Evolutionary conservation across 2,329 filamentous ascomycete genomes (phyloP).

Genomic region (Saccharata proteae): DNA sequence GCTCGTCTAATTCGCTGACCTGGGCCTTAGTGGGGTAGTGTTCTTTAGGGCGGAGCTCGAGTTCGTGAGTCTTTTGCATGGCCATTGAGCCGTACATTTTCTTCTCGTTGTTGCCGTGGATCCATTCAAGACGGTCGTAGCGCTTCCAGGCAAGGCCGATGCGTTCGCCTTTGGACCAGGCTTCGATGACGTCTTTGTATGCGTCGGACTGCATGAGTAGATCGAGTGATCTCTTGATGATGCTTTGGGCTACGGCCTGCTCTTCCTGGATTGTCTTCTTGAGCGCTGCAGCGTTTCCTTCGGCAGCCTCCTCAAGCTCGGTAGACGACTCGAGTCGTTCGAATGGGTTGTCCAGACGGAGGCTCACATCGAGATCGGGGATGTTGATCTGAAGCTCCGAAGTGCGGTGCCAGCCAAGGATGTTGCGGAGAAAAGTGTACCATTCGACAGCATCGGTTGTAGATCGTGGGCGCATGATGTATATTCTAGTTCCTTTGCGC

Average conservation of each 20-base stretch:
- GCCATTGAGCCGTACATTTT: constrained; percentile 59
- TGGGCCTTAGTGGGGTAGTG: constrained; percentile 47
- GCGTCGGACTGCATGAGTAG: constrained; percentile 45
- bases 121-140: constrained; percentile 57
- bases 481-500: constrained; percentile 44
- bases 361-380: constrained; percentile 48
- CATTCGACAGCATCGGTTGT: constrained; percentile 52
- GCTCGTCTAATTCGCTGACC: constrained; percentile 14
- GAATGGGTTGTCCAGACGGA: constrained; percentile 50
- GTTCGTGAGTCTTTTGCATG: constrained; percentile 53
- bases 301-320: constrained; percentile 27
- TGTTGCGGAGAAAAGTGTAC: constrained; percentile 53
- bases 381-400: constrained; percentile 48
- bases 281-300: constrained; percentile 33
- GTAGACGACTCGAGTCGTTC: constrained; percentile 35
- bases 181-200: constrained; percentile 46
- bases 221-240: constrained; percentile 46
- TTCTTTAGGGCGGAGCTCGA: constrained; percentile 52
- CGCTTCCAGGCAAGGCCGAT: constrained; percentile 58
- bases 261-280: constrained; percentile 37
- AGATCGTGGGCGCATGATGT: constrained; percentile 50
- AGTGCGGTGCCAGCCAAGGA: constrained; percentile 46
- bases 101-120: constrained; percentile 52
- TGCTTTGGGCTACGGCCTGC: constrained; percentile 41
- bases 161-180: constrained; percentile 46